Evolutionary conservation across 2,329 filamentous ascomycete genomes (phyloP).

Genomic region (Delphinella strobiligena): DNA sequence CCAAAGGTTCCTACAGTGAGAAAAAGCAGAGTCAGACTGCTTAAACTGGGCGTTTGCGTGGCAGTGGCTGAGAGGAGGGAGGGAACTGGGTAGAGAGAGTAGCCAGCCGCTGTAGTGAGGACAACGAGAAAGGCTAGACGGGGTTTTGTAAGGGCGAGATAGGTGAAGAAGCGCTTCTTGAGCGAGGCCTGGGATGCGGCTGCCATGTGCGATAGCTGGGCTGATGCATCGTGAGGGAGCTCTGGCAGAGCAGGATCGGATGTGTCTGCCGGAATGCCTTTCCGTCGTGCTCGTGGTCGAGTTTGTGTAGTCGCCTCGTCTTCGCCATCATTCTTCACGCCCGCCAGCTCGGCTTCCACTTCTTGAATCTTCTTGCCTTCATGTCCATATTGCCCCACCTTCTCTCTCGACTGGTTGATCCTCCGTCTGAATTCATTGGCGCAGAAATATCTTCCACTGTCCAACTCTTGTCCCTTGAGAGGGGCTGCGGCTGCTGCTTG

Average conservation of each 20-base stretch:
- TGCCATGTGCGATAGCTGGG: constrained; percentile 45
- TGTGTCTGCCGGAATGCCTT: constrained; percentile 14
- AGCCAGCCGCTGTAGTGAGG: constrained; percentile 79
- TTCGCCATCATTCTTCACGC: background rate
- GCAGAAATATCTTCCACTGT: constrained; percentile 21
- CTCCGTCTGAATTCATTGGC: constrained; percentile 18
- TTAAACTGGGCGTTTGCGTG: constrained; percentile 64
- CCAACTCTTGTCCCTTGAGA: constrained; percentile 13
- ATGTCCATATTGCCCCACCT: constrained; percentile 1
- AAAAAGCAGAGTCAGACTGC: constrained; percentile 82
- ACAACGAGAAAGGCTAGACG: constrained; percentile 85
- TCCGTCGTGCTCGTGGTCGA: constrained; percentile 22
- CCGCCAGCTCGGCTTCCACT: constrained; percentile 1
- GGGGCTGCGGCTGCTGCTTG: background rate
- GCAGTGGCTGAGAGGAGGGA: constrained; percentile 62
- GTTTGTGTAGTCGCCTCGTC: constrained; percentile 13
- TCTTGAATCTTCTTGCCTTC: constrained; percentile 1
- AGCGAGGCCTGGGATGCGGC: constrained; percentile 45
- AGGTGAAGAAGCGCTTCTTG: constrained; percentile 60
- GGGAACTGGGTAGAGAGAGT: constrained; percentile 86
- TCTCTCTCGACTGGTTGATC: background rate
- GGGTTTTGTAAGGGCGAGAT: constrained; percentile 88
- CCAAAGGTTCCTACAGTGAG: constrained; percentile 81
- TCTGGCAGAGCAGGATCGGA: constrained; percentile 4
- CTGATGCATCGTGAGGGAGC: constrained; percentile 49